A percentile compares a stretch with the other conserved stretches of the same genome.
These are phyloP conservation scores for Pleurotus pulmonarius DNA, from an alignment of 768 basidiomycete species.

Conservation along the genomic window DNA sequence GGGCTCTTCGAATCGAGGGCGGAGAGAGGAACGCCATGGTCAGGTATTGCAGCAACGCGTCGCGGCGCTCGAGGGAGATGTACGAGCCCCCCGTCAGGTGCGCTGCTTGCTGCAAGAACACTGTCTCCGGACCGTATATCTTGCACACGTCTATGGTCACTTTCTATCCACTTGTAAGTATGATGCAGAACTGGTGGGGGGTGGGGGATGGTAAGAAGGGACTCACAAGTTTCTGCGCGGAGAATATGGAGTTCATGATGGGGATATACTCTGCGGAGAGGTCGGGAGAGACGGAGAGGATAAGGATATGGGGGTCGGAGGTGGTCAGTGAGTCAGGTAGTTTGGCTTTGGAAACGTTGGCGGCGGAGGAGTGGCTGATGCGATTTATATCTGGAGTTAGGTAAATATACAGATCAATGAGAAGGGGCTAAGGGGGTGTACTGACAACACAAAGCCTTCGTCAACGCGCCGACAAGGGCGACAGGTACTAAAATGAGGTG, in stretches of 20 bases:
- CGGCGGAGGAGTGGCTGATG: slow-evolving; percentile 25
- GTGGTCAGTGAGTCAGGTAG: slow-evolving; percentile 25
- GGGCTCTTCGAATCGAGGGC: slow-evolving; percentile 62
- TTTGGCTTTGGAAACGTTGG: slow-evolving; percentile 25
- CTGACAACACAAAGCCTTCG: slow-evolving; percentile 90
- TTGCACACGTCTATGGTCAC: slow-evolving; percentile 97
- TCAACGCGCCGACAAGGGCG: slow-evolving; percentile 83
- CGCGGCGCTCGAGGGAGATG: slow-evolving; percentile 74
- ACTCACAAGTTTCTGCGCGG: slow-evolving; percentile 92
- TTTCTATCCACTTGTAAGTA: slow-evolving; percentile 51
- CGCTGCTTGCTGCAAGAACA: slow-evolving; percentile 96
- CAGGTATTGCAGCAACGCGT: slow-evolving; percentile 89
- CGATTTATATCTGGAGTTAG: slow-evolving; percentile 35
- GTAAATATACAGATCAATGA: slow-evolving; percentile 1
- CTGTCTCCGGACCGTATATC: slow-evolving; percentile 81
- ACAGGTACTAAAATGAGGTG: slow-evolving; percentile 39
- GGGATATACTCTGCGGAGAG: slow-evolving; percentile 90
- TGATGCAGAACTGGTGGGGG: slow-evolving; percentile 8
- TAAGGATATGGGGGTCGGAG: slow-evolving; percentile 40
- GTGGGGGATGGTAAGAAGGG: slow-evolving; percentile 1
- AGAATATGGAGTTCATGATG: slow-evolving; percentile 99
- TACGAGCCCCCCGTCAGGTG: slow-evolving; percentile 95
- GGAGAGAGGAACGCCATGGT: slow-evolving; percentile 78
- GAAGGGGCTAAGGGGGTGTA: slow-evolving; percentile 11
- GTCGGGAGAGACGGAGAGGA: slow-evolving; percentile 92